phyloP scores from a whole-genome alignment of 2,329 filamentous ascomycete genomes.

The Botryotinia globosa region DNA sequence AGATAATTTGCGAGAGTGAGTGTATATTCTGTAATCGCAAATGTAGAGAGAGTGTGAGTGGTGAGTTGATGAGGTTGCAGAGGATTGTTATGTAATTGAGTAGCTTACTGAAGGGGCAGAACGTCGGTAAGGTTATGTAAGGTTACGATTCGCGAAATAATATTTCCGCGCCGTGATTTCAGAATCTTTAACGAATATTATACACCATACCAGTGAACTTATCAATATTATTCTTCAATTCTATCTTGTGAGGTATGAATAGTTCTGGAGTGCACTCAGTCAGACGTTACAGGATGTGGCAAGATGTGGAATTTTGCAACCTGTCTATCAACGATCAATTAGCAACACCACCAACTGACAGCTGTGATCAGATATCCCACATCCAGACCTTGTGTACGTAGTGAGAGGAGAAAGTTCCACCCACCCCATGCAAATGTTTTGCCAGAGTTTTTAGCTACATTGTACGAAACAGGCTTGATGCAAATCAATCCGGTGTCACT shows the following conservation, averaged over 20 bases:
- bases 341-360: background rate
- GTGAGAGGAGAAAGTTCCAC: background rate
- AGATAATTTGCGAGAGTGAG: background rate
- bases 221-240: background rate
- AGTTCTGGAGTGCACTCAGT: too few relatives aligned
- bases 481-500: background rate
- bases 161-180: constrained; percentile 1
- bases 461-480: background rate
- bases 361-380: background rate
- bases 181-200: background rate
- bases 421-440: background rate
- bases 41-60: background rate
- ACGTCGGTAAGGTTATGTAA: background rate
- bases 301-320: too few relatives aligned
- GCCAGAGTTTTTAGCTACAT: background rate
- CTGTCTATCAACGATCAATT: background rate
- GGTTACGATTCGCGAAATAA: background rate
- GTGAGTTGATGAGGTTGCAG: background rate
- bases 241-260: background rate
- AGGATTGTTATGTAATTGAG: background rate
- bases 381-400: background rate
- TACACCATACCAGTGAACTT: background rate
- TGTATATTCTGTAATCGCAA: background rate
- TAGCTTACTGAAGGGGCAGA: background rate
- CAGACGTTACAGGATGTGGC: background rate